These are phyloP conservation scores for Alopecurus myosuroides DNA, from an alignment of 176 grass and related monocot species.

Conservation along the genomic window DNA sequence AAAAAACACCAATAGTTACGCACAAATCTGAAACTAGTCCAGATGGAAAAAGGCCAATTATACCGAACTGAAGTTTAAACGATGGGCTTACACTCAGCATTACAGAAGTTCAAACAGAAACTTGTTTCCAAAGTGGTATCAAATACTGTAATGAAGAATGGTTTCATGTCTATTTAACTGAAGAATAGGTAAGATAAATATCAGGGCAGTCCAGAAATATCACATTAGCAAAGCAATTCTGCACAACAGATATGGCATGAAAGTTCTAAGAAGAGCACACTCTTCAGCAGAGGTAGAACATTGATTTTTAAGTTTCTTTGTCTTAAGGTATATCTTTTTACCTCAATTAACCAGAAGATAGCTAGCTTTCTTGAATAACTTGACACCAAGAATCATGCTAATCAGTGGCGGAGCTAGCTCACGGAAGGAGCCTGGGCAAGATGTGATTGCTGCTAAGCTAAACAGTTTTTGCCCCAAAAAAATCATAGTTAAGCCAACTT, in stretches of 20 bases:
- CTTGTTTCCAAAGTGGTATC: neutral
- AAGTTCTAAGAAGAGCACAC: neutral
- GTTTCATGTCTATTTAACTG: neutral
- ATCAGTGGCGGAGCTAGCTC: too few relatives aligned
- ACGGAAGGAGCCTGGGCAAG: too few relatives aligned
- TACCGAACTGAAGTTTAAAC: neutral
- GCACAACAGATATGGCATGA: neutral
- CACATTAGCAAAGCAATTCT: neutral
- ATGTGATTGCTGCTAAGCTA: too few relatives aligned
- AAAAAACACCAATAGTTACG: constrained; percentile 5
- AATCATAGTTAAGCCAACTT: too few relatives aligned
- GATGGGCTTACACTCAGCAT: neutral
- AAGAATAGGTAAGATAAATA: neutral
- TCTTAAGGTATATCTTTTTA: neutral
- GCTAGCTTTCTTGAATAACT: neutral
- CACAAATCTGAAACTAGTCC: neutral
- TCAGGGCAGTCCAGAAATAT: neutral
- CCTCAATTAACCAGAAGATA: neutral
- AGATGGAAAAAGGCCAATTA: neutral
- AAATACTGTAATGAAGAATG: neutral
- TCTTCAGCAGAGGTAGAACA: neutral
- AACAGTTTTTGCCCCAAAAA: too few relatives aligned
- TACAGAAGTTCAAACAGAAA: constrained; percentile 7
- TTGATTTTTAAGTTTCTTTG: neutral
- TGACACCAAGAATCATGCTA: neutral